A percentile compares a stretch with the other conserved stretches of the same genome.
phyloP scores from a whole-genome alignment of 495 filamentous ascomycete species.

The Schizothecium vesticola region DNA sequence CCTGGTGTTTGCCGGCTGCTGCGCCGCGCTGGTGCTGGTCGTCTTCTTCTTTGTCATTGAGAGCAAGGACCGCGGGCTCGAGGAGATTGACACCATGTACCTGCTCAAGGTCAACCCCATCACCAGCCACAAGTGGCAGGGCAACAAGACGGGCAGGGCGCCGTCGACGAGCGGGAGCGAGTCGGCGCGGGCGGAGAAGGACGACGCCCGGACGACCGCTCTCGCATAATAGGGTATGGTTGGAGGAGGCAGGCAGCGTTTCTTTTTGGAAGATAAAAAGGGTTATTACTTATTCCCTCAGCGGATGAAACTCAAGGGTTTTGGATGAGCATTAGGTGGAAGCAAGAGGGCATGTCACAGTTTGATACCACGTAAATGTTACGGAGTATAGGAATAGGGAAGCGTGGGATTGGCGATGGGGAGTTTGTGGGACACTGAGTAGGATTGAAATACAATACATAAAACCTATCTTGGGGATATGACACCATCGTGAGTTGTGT shows the following conservation, averaged over 20 bases:
- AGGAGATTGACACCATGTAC: conserved; percentile 81
- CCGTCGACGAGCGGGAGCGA: conserved; percentile 1
- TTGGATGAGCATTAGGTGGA: background rate
- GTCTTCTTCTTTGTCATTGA: conserved; percentile 71
- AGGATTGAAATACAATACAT: background rate
- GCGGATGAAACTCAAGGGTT: background rate
- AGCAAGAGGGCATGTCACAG: background rate
- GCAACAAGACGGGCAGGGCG: background rate
- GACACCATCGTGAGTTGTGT: background rate
- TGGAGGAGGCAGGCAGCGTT: background rate
- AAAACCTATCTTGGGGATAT: background rate
- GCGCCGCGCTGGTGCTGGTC: conserved; percentile 58
- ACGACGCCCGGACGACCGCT: background rate
- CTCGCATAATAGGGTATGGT: background rate
- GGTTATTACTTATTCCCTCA: background rate
- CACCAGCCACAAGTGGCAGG: conserved; percentile 24
- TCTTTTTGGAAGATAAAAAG: background rate
- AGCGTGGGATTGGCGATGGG: background rate
- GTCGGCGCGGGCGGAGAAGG: conserved; percentile 5
- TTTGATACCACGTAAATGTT: background rate
- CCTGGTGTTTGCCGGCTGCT: conserved; percentile 76
- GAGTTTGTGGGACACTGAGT: background rate
- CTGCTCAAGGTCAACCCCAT: conserved; percentile 62
- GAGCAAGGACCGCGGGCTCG: conserved; percentile 50
- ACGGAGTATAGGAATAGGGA: background rate